Percentiles rank a stretch among this genome's conserved stretches.
Conservation (phyloP, 2,329 filamentous ascomycete species). For the Atkinsonella hypoxylon region DNA sequence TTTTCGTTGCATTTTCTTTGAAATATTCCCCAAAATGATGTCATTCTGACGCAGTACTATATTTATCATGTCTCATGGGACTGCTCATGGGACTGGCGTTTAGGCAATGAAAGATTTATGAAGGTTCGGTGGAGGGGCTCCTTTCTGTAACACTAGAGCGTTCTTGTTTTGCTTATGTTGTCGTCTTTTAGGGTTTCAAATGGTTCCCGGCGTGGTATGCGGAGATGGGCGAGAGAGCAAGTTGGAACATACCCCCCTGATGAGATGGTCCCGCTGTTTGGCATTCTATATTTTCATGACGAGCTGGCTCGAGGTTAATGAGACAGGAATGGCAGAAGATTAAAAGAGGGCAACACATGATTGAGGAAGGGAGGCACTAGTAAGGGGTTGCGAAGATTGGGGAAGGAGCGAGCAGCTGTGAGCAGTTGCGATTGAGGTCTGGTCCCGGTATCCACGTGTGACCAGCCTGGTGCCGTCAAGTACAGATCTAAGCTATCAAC, state of each 20-base stretch:
- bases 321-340: not conserved
- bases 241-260: too few relatives aligned
- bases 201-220: not conserved
- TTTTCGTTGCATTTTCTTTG: conserved; percentile 4
- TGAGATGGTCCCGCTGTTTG: not conserved
- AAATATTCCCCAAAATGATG: conserved; percentile 1
- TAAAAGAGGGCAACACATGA: not conserved
- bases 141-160: conserved; percentile 3
- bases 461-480: not conserved
- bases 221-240: not conserved
- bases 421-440: not conserved
- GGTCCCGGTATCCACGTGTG: not conserved
- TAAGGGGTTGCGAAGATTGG: not conserved
- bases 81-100: conserved; percentile 7
- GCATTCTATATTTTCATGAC: not conserved
- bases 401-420: not conserved
- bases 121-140: not conserved
- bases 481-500: not conserved
- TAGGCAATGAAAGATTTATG: not conserved
- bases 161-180: not conserved
- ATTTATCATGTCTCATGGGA: conserved; percentile 2
- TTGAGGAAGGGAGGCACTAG: not conserved
- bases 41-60: not conserved
- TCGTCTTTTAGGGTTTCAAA: not conserved
- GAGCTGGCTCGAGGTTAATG: not conserved